These are phyloP conservation scores for Penicillium sp. DNA, from an alignment of 2,329 filamentous ascomycete species.

Conservation along the genomic window DNA sequence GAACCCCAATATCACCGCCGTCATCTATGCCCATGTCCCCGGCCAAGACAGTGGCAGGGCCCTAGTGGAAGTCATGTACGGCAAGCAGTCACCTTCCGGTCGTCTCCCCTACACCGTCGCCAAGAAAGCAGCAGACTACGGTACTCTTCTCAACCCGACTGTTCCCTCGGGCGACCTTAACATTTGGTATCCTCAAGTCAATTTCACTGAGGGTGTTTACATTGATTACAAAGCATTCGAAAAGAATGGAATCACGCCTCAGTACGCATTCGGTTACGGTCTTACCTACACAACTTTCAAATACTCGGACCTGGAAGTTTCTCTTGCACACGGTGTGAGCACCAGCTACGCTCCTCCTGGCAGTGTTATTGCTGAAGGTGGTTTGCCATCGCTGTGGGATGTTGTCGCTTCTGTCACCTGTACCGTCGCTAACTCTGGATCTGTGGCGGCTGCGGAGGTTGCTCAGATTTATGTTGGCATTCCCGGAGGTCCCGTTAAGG, in stretches of 20 bases:
- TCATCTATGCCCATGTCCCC: conserved; percentile 71
- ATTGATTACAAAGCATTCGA: conserved; percentile 54
- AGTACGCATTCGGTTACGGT: conserved; percentile 62
- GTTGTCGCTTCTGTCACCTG: not conserved
- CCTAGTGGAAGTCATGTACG: conserved; percentile 70
- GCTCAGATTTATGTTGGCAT: not conserved
- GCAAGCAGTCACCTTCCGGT: conserved; percentile 59
- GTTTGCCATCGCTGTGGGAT: conserved; percentile 20
- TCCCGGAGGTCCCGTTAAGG: not conserved
- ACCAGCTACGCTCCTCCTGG: conserved; percentile 42
- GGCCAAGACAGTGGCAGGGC: conserved; percentile 73
- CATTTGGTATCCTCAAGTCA: conserved; percentile 51
- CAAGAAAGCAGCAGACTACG: conserved; percentile 50
- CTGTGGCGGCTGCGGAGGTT: not conserved
- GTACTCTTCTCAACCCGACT: not conserved
- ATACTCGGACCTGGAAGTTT: conserved; percentile 55
- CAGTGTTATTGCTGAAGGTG: conserved; percentile 47
- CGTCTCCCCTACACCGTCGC: conserved; percentile 62
- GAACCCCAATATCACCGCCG: conserved; percentile 67
- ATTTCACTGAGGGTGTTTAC: conserved; percentile 63
- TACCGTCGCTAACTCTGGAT: not conserved
- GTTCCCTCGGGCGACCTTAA: conserved; percentile 56
- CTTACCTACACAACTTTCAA: conserved; percentile 61
- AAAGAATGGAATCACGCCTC: conserved; percentile 51
- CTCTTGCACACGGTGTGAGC: conserved; percentile 17